Conservation (phyloP, 805 yeast genomes). For the Debaryomyces castellii region DNA sequence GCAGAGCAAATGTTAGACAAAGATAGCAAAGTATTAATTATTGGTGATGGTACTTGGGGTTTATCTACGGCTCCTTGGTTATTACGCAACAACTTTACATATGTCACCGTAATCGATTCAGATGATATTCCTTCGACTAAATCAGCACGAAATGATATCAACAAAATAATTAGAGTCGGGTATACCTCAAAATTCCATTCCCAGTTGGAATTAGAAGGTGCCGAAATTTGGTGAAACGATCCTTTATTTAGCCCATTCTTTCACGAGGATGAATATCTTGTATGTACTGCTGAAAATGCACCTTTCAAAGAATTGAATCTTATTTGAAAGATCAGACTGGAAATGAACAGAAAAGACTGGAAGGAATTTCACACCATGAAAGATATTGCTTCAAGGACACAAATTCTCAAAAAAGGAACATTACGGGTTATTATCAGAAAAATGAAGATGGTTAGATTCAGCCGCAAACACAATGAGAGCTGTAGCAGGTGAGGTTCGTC, state of each 20-base stretch:
- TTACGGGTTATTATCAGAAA: constrained; percentile 3
- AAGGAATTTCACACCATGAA: not conserved
- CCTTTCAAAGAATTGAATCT: not conserved
- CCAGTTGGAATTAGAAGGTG: constrained; percentile 7
- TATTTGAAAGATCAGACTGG: not conserved
- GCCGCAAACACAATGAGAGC: constrained; percentile 5
- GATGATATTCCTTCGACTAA: constrained; percentile 2
- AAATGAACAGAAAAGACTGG: not conserved
- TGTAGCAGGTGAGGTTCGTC: constrained; percentile 20
- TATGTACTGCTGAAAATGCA: constrained; percentile 2
- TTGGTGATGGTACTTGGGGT: constrained; percentile 7
- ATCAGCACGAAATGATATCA: constrained; percentile 8
- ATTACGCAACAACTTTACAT: not conserved
- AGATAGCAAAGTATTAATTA: constrained; percentile 1
- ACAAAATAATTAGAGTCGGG: constrained; percentile 4
- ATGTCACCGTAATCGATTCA: constrained; percentile 4
- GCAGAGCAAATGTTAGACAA: not conserved
- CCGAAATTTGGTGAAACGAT: constrained; percentile 6
- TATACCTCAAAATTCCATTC: constrained; percentile 1
- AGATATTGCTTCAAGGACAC: not conserved
- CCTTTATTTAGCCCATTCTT: constrained; percentile 10
- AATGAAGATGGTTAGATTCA: constrained; percentile 6
- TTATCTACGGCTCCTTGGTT: constrained; percentile 3
- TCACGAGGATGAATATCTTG: constrained; percentile 5
- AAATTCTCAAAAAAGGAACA: not conserved